Evolutionary conservation across 306 rosid species (phyloP).

Genomic region (Castanea sativa): DNA sequence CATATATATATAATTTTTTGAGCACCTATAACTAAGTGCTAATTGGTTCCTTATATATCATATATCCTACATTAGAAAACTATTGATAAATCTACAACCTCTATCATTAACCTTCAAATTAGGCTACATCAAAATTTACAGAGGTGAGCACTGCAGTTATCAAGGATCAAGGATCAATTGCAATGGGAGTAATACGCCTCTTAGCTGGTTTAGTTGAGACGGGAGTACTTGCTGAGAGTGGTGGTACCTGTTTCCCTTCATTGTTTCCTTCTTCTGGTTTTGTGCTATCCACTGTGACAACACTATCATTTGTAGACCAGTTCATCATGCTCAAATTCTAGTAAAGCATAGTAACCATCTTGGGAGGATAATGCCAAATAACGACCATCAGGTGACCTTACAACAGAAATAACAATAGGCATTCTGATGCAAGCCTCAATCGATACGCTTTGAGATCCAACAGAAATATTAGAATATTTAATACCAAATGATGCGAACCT

Average conservation of each 20-base stretch:
- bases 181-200: conserved; percentile 55
- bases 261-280: conserved; percentile 29
- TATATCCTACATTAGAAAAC: neutral
- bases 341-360: conserved; percentile 86
- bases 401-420: conserved; percentile 22
- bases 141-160: conserved; percentile 1
- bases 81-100: neutral
- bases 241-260: conserved; percentile 23
- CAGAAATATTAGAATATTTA: too few species aligned
- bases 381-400: conserved; percentile 76
- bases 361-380: conserved; percentile 87
- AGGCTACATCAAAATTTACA: conserved; percentile 18
- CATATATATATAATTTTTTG: neutral
- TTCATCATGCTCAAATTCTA: conserved; percentile 80
- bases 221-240: conserved; percentile 20
- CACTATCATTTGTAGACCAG: conserved; percentile 25
- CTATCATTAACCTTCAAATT: neutral
- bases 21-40: neutral
- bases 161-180: conserved; percentile 48
- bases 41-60: neutral
- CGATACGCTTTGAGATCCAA: too few species aligned
- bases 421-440: too few species aligned
- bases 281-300: conserved; percentile 7
- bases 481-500: too few species aligned
- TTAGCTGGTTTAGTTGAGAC: conserved; percentile 34